phyloP scores from a whole-genome alignment of 768 basidiomycete species.

The Arthromyces matolae region DNA sequence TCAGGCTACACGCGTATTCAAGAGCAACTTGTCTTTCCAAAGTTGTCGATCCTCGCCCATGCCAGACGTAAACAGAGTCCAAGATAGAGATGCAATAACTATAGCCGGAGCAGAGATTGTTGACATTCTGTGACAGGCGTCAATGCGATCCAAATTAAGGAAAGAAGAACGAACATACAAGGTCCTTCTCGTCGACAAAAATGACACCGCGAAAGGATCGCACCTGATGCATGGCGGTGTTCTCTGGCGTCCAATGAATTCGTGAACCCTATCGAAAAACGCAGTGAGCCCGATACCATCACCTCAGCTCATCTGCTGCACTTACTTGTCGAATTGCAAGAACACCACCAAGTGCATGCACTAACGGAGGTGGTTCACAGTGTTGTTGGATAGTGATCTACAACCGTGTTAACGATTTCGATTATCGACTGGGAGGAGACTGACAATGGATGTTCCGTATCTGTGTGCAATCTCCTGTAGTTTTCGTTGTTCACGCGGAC shows the following conservation, averaged over 20 bases:
- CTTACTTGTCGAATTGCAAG: slow-evolving; percentile 74
- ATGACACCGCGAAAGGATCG: slow-evolving; percentile 47
- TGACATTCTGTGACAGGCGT: slow-evolving; percentile 40
- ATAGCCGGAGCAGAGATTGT: slow-evolving; percentile 79
- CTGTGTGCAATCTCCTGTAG: slow-evolving; percentile 67
- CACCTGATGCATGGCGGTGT: slow-evolving; percentile 79
- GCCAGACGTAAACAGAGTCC: slow-evolving; percentile 74
- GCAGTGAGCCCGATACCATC: too few relatives aligned
- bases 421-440: slow-evolving; percentile 20
- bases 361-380: slow-evolving; percentile 60
- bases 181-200: slow-evolving; percentile 68
- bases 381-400: slow-evolving; percentile 52
- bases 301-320: background rate
- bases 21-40: slow-evolving; percentile 60
- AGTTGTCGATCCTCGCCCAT: slow-evolving; percentile 65
- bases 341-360: slow-evolving; percentile 61
- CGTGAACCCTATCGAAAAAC: slow-evolving; percentile 53
- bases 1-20: slow-evolving; percentile 52
- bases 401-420: background rate
- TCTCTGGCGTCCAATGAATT: slow-evolving; percentile 72
- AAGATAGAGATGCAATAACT: slow-evolving; percentile 75
- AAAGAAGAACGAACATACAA: slow-evolving; percentile 39
- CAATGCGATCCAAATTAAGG: slow-evolving; percentile 1
- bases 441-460: slow-evolving; percentile 64
- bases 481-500: slow-evolving; percentile 63